A percentile compares a stretch with the other conserved stretches of the same genome.
Evolutionary conservation across 805 yeast genomes (phyloP).

Genomic region (Starmerella vitae): DNA sequence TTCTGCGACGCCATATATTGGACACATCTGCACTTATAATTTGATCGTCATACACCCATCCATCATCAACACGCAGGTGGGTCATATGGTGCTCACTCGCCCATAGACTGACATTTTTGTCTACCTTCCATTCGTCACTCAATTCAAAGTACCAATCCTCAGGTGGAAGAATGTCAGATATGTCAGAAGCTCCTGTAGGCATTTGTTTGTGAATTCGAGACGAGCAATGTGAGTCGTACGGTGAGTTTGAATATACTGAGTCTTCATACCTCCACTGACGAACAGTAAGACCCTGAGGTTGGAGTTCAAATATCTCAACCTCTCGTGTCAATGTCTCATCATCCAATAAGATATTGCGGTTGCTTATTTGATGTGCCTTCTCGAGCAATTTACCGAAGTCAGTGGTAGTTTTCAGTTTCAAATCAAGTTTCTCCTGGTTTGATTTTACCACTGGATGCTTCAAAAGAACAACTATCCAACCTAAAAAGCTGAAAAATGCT

Average conservation of each 20-base stretch:
- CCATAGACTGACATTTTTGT: conserved; percentile 42
- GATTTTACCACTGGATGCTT: conserved; percentile 47
- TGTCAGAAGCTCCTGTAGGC: conserved; percentile 49
- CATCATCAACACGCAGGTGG: conserved; percentile 22
- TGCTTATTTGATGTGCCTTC: conserved; percentile 5
- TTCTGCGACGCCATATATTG: conserved; percentile 32
- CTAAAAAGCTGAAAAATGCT: conserved; percentile 38
- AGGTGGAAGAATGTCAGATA: conserved; percentile 54
- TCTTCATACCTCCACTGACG: conserved; percentile 45
- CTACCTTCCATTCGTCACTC: conserved; percentile 53
- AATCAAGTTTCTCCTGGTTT: conserved; percentile 21
- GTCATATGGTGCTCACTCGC: conserved; percentile 33
- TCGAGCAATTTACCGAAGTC: conserved; percentile 1
- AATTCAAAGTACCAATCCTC: conserved; percentile 56
- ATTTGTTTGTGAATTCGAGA: conserved; percentile 36
- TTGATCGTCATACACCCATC: conserved; percentile 30
- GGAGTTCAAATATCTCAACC: conserved; percentile 72
- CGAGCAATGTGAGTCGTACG: conserved; percentile 41
- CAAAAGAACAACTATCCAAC: conserved; percentile 42
- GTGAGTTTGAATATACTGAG: conserved; percentile 36
- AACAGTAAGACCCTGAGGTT: conserved; percentile 47
- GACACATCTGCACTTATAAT: conserved; percentile 19
- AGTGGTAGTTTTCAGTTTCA: conserved; percentile 3
- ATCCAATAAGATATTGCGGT: conserved; percentile 38
- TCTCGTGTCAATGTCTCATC: conserved; percentile 50